phyloP scores from a whole-genome alignment of 1,284 basidiomycete species.

The Ceratobasidium sp. region DNA sequence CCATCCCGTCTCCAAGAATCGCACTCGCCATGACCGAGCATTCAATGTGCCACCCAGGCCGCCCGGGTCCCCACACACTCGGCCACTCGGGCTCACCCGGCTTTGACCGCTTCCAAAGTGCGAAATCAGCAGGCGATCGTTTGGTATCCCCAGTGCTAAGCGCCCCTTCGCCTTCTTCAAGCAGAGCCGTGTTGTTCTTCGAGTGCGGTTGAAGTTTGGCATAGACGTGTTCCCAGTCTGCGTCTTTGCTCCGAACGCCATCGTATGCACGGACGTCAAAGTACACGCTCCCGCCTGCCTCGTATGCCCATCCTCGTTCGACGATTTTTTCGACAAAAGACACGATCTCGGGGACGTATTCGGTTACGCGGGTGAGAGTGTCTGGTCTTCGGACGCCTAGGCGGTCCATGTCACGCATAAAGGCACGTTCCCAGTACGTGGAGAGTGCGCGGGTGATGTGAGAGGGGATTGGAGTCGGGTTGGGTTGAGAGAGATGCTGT shows the following conservation, averaged over 20 bases:
- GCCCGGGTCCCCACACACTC: conserved; percentile 94
- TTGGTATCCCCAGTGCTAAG: conserved; percentile 70
- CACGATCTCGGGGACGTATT: conserved; percentile 96
- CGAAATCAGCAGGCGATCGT: conserved; percentile 74
- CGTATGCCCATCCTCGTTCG: conserved; percentile 88
- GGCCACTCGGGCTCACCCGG: conserved; percentile 98
- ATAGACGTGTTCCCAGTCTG: conserved; percentile 74
- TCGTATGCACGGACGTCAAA: conserved; percentile 94
- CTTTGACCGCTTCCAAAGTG: conserved; percentile 97
- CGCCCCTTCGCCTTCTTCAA: conserved; percentile 93
- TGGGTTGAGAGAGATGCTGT: conserved; percentile 60
- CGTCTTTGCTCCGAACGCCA: conserved; percentile 55
- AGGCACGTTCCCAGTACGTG: conserved; percentile 88
- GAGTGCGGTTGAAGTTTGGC: conserved; percentile 97
- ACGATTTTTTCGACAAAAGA: conserved; percentile 87
- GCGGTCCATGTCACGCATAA: conserved; percentile 91
- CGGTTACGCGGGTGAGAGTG: conserved; percentile 92
- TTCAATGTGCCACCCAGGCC: conserved; percentile 99
- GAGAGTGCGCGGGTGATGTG: conserved; percentile 85
- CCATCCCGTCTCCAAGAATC: conserved; percentile 90
- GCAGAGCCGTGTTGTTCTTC: conserved; percentile 87
- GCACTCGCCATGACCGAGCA: conserved; percentile 99
- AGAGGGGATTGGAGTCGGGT: conserved; percentile 84
- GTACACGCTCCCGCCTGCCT: conserved; percentile 87
- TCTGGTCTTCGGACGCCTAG: conserved; percentile 88